Percentiles rank a stretch among this genome's conserved stretches.
Conservation (phyloP, 495 filamentous ascomycete genomes). For the Pseudomonodictys pantanalensis region DNA sequence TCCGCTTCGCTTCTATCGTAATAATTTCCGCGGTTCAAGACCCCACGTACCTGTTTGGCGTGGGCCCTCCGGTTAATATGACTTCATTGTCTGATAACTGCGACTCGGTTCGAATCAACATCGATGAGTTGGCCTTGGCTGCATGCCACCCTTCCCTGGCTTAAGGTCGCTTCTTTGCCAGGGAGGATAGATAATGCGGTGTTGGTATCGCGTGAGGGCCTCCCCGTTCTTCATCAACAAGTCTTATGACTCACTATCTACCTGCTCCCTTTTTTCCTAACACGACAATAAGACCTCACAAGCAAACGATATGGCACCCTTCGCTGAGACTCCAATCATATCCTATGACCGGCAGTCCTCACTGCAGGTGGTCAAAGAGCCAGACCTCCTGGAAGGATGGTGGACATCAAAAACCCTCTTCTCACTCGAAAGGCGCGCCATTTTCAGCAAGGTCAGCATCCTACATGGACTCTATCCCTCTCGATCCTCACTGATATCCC, state of each 20-base stretch:
- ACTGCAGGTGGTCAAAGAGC: constrained; percentile 29
- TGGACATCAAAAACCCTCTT: constrained; percentile 28
- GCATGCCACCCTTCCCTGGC: too few species aligned
- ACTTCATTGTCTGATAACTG: too few species aligned
- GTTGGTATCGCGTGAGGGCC: too few species aligned
- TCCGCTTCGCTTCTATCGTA: neutral
- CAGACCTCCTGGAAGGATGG: constrained; percentile 32
- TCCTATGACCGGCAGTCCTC: neutral
- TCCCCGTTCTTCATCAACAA: too few species aligned
- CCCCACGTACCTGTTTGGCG: too few species aligned
- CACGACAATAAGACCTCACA: neutral
- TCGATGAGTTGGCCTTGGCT: too few species aligned
- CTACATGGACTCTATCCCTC: neutral
- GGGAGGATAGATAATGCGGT: too few species aligned
- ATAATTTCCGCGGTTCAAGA: too few species aligned
- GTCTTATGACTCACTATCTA: neutral
- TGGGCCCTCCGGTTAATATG: too few species aligned
- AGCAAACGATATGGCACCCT: constrained; percentile 10
- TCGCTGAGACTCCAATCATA: constrained; percentile 11
- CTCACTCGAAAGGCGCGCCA: constrained; percentile 29
- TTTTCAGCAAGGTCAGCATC: constrained; percentile 35
- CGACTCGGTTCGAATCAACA: too few species aligned
- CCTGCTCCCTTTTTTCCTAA: neutral
- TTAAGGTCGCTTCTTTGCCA: too few species aligned
- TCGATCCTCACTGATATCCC: neutral